phyloP scores from a whole-genome alignment of 2,329 filamentous ascomycete species.

The Botrytis byssoidea region DNA sequence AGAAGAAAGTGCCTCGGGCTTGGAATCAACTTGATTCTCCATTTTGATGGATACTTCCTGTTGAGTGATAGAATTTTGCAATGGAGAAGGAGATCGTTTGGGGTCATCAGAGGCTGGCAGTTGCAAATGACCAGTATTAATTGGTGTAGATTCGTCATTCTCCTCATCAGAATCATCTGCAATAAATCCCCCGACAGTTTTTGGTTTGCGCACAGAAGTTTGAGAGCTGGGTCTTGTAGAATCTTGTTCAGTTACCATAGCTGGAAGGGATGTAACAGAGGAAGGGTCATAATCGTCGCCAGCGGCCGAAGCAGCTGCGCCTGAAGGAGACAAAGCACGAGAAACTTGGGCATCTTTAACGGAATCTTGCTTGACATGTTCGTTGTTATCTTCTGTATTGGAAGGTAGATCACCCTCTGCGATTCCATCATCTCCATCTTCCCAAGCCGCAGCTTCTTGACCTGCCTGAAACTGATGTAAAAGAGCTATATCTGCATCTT shows the following conservation, averaged over 20 bases:
- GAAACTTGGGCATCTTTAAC: constrained; percentile 41
- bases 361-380: constrained; percentile 40
- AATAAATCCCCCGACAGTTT: constrained; percentile 40
- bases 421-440: constrained; percentile 33
- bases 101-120: constrained; percentile 32
- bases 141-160: constrained; percentile 34
- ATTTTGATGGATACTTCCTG: constrained; percentile 31
- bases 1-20: constrained; percentile 27
- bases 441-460: constrained; percentile 38
- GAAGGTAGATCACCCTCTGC: constrained; percentile 37
- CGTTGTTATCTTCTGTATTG: constrained; percentile 41
- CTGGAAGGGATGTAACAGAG: constrained; percentile 37
- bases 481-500: constrained; percentile 41
- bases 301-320: constrained; percentile 36
- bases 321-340: constrained; percentile 40
- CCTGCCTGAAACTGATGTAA: constrained; percentile 40
- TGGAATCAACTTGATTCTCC: constrained; percentile 37
- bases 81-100: constrained; percentile 37
- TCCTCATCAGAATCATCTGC: constrained; percentile 42
- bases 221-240: constrained; percentile 38
- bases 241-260: constrained; percentile 34
- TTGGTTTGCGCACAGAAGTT: constrained; percentile 38
- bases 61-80: constrained; percentile 36
- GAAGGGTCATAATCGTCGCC: constrained; percentile 39
- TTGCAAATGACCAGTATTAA: constrained; percentile 30